These are phyloP conservation scores for Amaranthus tricolor DNA, from an alignment of 179 eudicot species.

Conservation along the genomic window DNA sequence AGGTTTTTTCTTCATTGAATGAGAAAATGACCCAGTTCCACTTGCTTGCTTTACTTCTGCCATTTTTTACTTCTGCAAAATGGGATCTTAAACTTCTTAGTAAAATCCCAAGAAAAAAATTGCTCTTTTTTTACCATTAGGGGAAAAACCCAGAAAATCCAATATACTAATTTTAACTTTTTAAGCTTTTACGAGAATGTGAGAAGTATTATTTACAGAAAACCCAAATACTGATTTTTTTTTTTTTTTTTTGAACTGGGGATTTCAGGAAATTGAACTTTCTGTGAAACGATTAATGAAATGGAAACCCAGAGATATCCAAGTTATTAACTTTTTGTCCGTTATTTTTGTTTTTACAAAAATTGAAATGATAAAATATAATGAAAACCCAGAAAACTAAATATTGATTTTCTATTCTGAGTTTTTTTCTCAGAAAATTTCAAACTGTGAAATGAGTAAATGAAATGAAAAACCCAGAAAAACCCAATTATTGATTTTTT, in stretches of 20 bases:
- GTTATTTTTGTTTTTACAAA: too few relatives aligned
- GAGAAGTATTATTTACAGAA: too few relatives aligned
- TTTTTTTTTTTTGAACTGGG: too few relatives aligned
- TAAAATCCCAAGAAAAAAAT: neutral
- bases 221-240: too few relatives aligned
- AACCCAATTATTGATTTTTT: neutral
- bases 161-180: too few relatives aligned
- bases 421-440: neutral
- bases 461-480: neutral
- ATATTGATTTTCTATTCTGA: neutral
- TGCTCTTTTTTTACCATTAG: too few relatives aligned
- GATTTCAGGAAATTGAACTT: too few relatives aligned
- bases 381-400: conserved; percentile 9
- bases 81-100: conserved; percentile 15
- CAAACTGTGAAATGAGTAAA: neutral
- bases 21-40: conserved; percentile 22
- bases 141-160: too few relatives aligned
- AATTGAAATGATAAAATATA: neutral
- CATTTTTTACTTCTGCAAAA: conserved; percentile 23
- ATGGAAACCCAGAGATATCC: too few relatives aligned
- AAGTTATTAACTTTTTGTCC: too few relatives aligned
- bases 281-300: too few relatives aligned
- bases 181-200: too few relatives aligned
- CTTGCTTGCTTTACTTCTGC: conserved; percentile 28
- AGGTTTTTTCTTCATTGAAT: conserved; percentile 20